Evolutionary conservation across 495 filamentous ascomycete species (phyloP), one percentile per base, ranked within the genome.

Genomic region (Penicillium alfredii): DNA sequence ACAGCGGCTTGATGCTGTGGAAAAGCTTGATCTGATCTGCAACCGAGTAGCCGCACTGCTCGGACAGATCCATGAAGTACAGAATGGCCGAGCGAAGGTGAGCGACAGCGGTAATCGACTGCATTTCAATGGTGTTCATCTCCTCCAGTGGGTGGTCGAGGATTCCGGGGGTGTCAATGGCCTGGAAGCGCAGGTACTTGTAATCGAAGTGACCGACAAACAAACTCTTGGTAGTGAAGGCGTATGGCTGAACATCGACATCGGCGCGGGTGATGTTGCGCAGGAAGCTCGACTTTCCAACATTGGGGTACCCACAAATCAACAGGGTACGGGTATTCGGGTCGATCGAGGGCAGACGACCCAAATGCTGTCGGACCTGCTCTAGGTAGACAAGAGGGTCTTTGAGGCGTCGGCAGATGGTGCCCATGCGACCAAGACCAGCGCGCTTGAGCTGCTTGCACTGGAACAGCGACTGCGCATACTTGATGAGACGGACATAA

Each of bases 101-200:
- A 27, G 92, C 92, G 64, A 98, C 93, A 7, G 92, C 92, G 8
- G 90, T 96, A 44, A 98, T 96, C 10, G 82, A 88, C 61, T 88
- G 92, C 89, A 97, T 96, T 63, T 98, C 93, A 58, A 98, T 98
- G 7, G 92, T 96, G 67, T 97, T 98, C 92, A 98, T 98, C 68
- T 98, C 92, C 64, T 97, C 93, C 7, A 98, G 74, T 9, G 92
- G 93, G 59, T 98, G 93, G 55, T 98, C 92, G 38, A 97, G 71
- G 57, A 98, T 94, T 63, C 92, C 92, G 8, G 90, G 90, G 46
- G 75, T 94, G 76, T 76, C 86, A 61, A 86, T 92, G 48, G 78
- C 83, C 61, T 92, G 86, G 69, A 94, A 95, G 30, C 88, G 81
- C 30, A 95, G 74, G 66, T 94, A 97, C 60, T 94, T 94, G 73